phyloP scores from a whole-genome alignment of 331 rosid genomes.

The Saraca asoca region DNA sequence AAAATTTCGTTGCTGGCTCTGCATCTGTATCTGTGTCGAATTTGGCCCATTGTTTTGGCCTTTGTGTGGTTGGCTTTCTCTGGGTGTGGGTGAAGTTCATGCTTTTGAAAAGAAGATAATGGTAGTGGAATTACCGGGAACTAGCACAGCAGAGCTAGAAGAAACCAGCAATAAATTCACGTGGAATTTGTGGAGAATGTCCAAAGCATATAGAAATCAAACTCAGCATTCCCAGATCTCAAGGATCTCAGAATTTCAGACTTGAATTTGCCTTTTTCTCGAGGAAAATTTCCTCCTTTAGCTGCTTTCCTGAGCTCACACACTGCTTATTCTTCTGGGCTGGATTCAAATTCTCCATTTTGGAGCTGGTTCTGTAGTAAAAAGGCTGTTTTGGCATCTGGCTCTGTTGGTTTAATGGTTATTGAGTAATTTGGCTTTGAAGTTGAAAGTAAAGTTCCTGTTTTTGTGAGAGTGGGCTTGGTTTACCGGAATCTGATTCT shows the following conservation, averaged over 20 bases:
- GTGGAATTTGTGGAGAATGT: conserved; percentile 57
- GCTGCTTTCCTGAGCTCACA: conserved; percentile 41
- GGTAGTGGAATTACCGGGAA: conserved; percentile 49
- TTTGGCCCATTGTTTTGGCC: conserved; percentile 64
- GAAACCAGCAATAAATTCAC: conserved; percentile 33
- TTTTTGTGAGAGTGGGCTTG: conserved; percentile 39
- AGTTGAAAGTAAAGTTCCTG: conserved; percentile 34
- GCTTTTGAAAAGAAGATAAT: conserved; percentile 43
- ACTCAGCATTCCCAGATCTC: conserved; percentile 72
- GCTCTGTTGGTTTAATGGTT: conserved; percentile 39
- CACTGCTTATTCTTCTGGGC: conserved; percentile 36
- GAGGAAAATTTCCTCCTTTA: conserved; percentile 47
- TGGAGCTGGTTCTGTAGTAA: conserved; percentile 37
- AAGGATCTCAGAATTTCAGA: conserved; percentile 67
- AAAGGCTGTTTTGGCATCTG: conserved; percentile 46
- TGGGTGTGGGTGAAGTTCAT: conserved; percentile 43
- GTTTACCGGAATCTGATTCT: conserved; percentile 51
- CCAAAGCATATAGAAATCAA: conserved; percentile 44
- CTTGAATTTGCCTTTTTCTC: conserved; percentile 40
- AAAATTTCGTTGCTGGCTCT: conserved; percentile 42
- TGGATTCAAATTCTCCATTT: conserved; percentile 53
- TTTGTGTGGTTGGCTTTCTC: conserved; percentile 50
- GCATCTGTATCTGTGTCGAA: conserved; percentile 64
- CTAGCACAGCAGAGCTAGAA: conserved; percentile 33
- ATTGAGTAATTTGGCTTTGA: conserved; percentile 32